phyloP scores from a whole-genome alignment of 2,329 filamentous ascomycete species.

The Colletotrichum graminicola region DNA sequence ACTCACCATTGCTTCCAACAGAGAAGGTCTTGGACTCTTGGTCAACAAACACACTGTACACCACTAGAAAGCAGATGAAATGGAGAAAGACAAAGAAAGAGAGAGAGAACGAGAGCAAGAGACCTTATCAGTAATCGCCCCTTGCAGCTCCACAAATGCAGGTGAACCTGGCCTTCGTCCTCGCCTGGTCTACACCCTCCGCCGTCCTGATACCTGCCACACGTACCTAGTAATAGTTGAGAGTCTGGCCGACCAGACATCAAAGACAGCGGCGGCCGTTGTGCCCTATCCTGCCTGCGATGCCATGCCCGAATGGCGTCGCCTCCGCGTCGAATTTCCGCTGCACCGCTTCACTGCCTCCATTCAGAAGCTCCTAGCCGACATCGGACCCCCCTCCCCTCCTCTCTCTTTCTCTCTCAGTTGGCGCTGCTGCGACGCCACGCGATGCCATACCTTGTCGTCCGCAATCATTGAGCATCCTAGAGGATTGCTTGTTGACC shows the following conservation, averaged over 20 bases:
- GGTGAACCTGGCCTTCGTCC: slow-evolving; percentile 30
- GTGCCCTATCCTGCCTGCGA: not conserved
- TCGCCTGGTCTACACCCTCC: not conserved
- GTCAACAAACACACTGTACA: not conserved
- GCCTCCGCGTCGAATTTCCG: not conserved
- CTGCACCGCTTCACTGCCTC: slow-evolving; percentile 27
- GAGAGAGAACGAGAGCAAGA: not conserved
- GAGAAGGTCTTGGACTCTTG: not conserved
- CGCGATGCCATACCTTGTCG: slow-evolving; percentile 9
- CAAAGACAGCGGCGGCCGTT: not conserved
- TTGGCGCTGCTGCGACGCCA: not conserved
- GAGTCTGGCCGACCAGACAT: not conserved
- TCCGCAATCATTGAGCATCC: slow-evolving; percentile 13
- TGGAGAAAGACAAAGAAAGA: too few relatives aligned
- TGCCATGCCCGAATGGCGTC: not conserved
- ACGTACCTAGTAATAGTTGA: not conserved
- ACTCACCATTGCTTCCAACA: too few relatives aligned
- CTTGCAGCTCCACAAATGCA: slow-evolving; percentile 39
- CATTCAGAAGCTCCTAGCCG: slow-evolving; percentile 18
- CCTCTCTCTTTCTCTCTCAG: too few relatives aligned
- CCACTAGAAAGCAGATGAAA: not conserved
- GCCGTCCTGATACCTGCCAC: too few relatives aligned
- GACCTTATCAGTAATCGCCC: slow-evolving; percentile 32
- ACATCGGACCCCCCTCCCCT: not conserved
- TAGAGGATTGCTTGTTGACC: not conserved